A percentile compares a stretch with the other conserved stretches of the same genome.
Conservation (phyloP, 1,284 basidiomycete species). For the Leccinum pachyderme region DNA sequence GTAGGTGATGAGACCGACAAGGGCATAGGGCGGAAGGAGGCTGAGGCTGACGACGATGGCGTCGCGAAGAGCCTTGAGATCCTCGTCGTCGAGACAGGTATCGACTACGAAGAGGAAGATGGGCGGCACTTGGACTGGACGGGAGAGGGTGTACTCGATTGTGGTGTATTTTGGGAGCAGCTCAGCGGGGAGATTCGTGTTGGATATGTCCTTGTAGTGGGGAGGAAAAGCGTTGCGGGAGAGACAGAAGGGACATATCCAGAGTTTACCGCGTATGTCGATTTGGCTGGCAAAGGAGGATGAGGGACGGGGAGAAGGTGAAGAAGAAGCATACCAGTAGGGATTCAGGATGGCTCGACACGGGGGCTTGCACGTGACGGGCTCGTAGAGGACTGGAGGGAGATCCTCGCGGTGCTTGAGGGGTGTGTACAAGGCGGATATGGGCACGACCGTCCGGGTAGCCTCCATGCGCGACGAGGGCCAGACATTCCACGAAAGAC, state of each 20-base stretch:
- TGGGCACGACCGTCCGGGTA: slow-evolving; percentile 96
- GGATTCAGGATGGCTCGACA: slow-evolving; percentile 98
- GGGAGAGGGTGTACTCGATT: slow-evolving; percentile 95
- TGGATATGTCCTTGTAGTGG: slow-evolving; percentile 98
- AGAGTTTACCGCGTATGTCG: slow-evolving; percentile 96
- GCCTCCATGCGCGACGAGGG: slow-evolving; percentile 97
- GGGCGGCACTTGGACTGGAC: slow-evolving; percentile 90
- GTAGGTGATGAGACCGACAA: slow-evolving; percentile 94
- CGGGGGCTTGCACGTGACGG: slow-evolving; percentile 96
- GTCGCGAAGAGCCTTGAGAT: slow-evolving; percentile 93
- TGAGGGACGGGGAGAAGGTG: neutral
- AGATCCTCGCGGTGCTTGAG: slow-evolving; percentile 94
- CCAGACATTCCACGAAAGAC: slow-evolving; percentile 98
- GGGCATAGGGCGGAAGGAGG: slow-evolving; percentile 88
- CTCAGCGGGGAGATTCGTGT: slow-evolving; percentile 95
- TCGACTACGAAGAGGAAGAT: slow-evolving; percentile 98
- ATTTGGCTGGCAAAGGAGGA: slow-evolving; percentile 71
- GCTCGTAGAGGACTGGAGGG: slow-evolving; percentile 96
- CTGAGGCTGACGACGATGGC: slow-evolving; percentile 92
- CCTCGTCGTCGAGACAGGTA: slow-evolving; percentile 95
- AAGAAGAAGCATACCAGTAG: slow-evolving; percentile 70
- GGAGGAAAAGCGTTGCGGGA: slow-evolving; percentile 96
- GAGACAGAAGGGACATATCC: slow-evolving; percentile 99
- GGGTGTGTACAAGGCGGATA: slow-evolving; percentile 96
- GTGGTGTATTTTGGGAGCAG: slow-evolving; percentile 98